Conservation (phyloP, 78 protist genomes). For the Chrysochromulina tobinii region DNA sequence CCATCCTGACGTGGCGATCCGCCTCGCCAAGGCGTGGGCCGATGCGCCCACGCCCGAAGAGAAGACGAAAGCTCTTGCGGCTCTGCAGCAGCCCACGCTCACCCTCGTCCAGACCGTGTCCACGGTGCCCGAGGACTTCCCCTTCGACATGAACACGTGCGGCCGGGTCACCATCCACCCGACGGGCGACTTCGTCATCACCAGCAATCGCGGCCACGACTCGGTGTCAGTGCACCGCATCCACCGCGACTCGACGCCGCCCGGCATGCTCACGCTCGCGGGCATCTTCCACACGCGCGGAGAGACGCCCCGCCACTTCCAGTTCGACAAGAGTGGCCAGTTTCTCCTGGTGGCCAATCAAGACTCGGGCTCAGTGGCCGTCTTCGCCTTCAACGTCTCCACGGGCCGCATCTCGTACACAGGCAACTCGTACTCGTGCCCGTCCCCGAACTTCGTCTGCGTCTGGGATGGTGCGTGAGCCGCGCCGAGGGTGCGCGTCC, state of each 20-base stretch:
- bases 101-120: background rate
- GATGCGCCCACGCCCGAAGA: no score
- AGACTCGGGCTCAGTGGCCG: background rate
- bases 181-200: background rate
- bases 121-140: background rate
- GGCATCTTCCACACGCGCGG: no score
- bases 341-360: background rate
- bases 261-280: no score
- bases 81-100: background rate
- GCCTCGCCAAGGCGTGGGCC: no score
- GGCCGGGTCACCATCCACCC: background rate
- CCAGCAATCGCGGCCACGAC: background rate
- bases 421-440: background rate
- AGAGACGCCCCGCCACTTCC: background rate
- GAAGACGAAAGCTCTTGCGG: no score
- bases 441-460: background rate
- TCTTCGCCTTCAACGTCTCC: background rate
- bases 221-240: background rate
- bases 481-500: no score
- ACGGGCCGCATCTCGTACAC: background rate
- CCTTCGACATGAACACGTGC: background rate
- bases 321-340: background rate
- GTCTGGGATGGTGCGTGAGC: background rate
- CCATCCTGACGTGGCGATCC: no score
- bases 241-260: background rate